A percentile compares a stretch with the other conserved stretches of the same genome.
phyloP scores from a whole-genome alignment of 2,329 filamentous ascomycete genomes.

The Neonectria punicea region DNA sequence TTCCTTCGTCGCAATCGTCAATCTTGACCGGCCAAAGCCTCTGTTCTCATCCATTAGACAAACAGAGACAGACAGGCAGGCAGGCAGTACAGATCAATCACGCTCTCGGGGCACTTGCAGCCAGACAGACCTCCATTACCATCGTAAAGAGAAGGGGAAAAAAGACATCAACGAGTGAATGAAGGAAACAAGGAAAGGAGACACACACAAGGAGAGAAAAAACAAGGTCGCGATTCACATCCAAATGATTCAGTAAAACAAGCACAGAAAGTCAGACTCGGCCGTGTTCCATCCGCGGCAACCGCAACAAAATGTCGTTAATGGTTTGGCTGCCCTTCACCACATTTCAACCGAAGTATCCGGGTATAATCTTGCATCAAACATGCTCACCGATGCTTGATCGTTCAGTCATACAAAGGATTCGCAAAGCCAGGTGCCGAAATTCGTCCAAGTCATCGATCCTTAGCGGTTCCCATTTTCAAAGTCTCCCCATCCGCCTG shows the following conservation, averaged over 20 bases:
- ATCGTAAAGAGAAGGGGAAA: not conserved
- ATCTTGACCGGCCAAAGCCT: slow-evolving; percentile 7
- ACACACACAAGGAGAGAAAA: slow-evolving; percentile 8
- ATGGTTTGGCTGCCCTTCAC: slow-evolving; percentile 40
- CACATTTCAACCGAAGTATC: slow-evolving; percentile 41
- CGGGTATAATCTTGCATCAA: slow-evolving; percentile 46
- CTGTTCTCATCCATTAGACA: slow-evolving; percentile 2
- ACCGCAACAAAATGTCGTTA: slow-evolving; percentile 44
- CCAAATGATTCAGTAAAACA: slow-evolving; percentile 30
- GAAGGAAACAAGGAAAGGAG: slow-evolving; percentile 12
- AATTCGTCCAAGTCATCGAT: slow-evolving; percentile 38
- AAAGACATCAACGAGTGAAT: slow-evolving; percentile 7
- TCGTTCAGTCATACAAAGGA: slow-evolving; percentile 43
- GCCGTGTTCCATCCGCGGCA: slow-evolving; percentile 36
- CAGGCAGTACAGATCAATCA: slow-evolving; percentile 3
- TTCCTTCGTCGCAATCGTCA: slow-evolving; percentile 8
- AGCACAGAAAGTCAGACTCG: slow-evolving; percentile 28
- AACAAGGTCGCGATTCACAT: slow-evolving; percentile 29
- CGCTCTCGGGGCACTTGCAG: slow-evolving; percentile 8
- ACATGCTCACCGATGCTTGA: slow-evolving; percentile 42
- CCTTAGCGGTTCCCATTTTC: slow-evolving; percentile 25
- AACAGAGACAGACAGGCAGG: not conserved
- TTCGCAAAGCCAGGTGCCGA: slow-evolving; percentile 39
- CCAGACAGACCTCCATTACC: slow-evolving; percentile 6
- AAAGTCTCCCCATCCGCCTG: slow-evolving; percentile 20